phyloP scores from a whole-genome alignment of 306 rosid genomes.

The Acacia melanoxylon region DNA sequence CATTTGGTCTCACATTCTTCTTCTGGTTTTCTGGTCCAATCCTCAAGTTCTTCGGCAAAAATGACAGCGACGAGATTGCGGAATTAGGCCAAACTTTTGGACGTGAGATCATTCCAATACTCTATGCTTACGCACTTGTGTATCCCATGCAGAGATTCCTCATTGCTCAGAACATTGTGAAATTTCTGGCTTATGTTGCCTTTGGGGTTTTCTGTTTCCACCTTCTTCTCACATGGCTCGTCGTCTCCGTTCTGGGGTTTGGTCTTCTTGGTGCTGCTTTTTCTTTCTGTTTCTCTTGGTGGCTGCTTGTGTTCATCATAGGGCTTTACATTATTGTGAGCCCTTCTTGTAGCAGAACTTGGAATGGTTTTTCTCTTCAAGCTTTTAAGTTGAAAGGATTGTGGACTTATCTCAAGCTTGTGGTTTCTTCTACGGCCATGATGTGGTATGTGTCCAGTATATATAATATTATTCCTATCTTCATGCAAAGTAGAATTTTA shows the following conservation, averaged over 20 bases:
- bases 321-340: conserved; percentile 49
- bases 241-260: conserved; percentile 39
- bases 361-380: conserved; percentile 53
- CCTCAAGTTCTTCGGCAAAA: background rate
- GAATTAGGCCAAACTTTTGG: background rate
- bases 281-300: conserved; percentile 52
- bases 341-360: conserved; percentile 57
- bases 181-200: conserved; percentile 45
- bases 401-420: conserved; percentile 58
- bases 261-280: conserved; percentile 57
- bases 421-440: conserved; percentile 19
- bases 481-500: background rate
- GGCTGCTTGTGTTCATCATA: conserved; percentile 50
- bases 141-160: conserved; percentile 42
- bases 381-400: conserved; percentile 45
- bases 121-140: background rate
- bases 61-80: background rate
- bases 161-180: conserved; percentile 60
- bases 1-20: background rate
- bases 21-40: background rate
- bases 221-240: conserved; percentile 53
- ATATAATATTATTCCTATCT: background rate
- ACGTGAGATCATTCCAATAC: background rate
- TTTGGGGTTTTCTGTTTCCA: conserved; percentile 39
- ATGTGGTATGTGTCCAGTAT: background rate